Conservation (phyloP, 1,284 basidiomycete species). For the Schizophyllum amplum region DNA sequence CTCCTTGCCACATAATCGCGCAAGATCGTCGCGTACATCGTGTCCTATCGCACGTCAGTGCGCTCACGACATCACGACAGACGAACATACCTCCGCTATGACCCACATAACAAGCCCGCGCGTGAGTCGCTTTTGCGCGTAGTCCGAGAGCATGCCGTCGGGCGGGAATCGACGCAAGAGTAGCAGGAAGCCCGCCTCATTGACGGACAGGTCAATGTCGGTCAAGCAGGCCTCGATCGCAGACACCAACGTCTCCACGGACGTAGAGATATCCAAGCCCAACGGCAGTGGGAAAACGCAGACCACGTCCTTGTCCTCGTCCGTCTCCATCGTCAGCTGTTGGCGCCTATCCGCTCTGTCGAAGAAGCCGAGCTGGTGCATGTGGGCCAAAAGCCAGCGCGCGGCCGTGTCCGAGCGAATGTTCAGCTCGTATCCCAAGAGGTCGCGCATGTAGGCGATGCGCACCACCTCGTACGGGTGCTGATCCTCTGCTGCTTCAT, state of each 20-base stretch:
- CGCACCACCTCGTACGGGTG: conserved; percentile 53
- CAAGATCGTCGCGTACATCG: conserved; percentile 50
- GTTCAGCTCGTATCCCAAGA: conserved; percentile 53
- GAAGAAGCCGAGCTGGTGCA: conserved; percentile 57
- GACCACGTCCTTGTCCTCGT: conserved; percentile 21
- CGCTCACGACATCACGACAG: background rate
- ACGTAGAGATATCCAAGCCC: conserved; percentile 60
- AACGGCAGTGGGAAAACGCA: conserved; percentile 63
- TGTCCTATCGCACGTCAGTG: conserved; percentile 35
- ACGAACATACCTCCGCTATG: conserved; percentile 46
- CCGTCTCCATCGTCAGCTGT: conserved; percentile 28
- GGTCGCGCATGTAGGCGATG: conserved; percentile 49
- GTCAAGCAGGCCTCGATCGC: conserved; percentile 65
- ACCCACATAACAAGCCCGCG: conserved; percentile 51
- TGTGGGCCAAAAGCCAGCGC: conserved; percentile 45
- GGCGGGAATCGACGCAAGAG: conserved; percentile 65
- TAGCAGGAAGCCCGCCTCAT: conserved; percentile 65
- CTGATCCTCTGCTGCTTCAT: conserved; percentile 17
- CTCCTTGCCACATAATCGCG: conserved; percentile 53
- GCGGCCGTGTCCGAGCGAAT: conserved; percentile 46
- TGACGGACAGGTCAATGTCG: conserved; percentile 63
- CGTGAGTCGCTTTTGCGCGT: conserved; percentile 49
- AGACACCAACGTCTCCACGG: conserved; percentile 64
- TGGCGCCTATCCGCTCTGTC: conserved; percentile 32
- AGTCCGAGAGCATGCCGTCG: conserved; percentile 60